These are phyloP conservation scores for Pseudevernia furfuracea DNA, from an alignment of 495 filamentous ascomycete genomes.

Conservation along the genomic window DNA sequence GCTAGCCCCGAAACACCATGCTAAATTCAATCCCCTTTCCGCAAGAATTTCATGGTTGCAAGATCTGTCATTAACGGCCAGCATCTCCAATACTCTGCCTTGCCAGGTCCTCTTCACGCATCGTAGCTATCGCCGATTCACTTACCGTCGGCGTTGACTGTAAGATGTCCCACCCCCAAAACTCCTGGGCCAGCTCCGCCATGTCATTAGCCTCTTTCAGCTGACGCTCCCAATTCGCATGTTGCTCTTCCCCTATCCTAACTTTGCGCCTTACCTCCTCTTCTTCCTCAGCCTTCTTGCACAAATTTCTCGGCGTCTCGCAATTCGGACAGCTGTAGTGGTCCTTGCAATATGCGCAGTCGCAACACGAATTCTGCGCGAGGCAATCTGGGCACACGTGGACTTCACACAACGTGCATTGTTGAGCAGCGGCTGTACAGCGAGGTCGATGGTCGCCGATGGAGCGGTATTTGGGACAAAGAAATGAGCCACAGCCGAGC, in stretches of 20 bases:
- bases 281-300: conserved; percentile 40
- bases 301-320: conserved; percentile 36
- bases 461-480: conserved; percentile 45
- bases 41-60: background rate
- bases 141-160: background rate
- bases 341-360: conserved; percentile 46
- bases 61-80: background rate
- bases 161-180: background rate
- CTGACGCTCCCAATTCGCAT: conserved; percentile 25
- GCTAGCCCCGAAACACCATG: conserved; percentile 13
- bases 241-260: conserved; percentile 22
- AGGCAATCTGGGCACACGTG: conserved; percentile 51
- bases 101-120: background rate
- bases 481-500: conserved; percentile 53
- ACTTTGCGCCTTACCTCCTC: conserved; percentile 28
- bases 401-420: conserved; percentile 49
- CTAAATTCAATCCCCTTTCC: background rate
- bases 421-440: conserved; percentile 42
- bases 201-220: conserved; percentile 44
- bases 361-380: conserved; percentile 40
- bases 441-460: conserved; percentile 45
- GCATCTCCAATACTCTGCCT: background rate
- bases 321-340: conserved; percentile 51
- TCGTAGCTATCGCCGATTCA: background rate
- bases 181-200: conserved; percentile 29